Evolutionary conservation across 1,284 basidiomycete species (phyloP).

Genomic region (Rhodotorula sp.): DNA sequence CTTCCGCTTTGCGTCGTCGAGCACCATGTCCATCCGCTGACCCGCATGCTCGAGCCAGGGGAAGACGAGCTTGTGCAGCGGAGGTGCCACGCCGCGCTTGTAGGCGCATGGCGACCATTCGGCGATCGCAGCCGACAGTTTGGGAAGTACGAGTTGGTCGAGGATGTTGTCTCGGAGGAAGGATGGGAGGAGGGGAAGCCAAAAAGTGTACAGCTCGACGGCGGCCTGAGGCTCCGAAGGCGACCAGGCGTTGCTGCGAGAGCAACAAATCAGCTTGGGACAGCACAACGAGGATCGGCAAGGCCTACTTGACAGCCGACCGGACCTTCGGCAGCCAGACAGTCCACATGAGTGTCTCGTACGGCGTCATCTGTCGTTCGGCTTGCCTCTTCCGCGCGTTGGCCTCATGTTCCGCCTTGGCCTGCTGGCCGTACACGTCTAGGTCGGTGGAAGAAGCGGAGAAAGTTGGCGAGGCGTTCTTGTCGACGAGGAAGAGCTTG

Average conservation of each 20-base stretch:
- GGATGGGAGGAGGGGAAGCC: conserved; percentile 79
- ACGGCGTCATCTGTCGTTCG: conserved; percentile 77
- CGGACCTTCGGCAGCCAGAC: conserved; percentile 93
- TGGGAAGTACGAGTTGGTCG: conserved; percentile 91
- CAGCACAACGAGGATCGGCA: not conserved
- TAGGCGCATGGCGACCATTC: conserved; percentile 65
- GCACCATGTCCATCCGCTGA: conserved; percentile 67
- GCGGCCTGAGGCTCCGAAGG: conserved; percentile 70
- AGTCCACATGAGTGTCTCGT: conserved; percentile 90
- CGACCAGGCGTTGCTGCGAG: conserved; percentile 76
- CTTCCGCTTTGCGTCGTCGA: conserved; percentile 82
- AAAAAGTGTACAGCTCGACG: conserved; percentile 79
- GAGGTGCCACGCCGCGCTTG: conserved; percentile 56
- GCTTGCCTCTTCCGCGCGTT: conserved; percentile 1
- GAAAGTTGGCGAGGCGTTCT: conserved; percentile 44
- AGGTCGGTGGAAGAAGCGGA: conserved; percentile 55
- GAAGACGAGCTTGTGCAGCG: conserved; percentile 80
- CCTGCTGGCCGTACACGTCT: conserved; percentile 51
- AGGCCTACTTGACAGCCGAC: conserved; percentile 69
- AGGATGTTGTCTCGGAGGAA: conserved; percentile 94
- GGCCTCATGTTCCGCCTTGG: conserved; percentile 42
- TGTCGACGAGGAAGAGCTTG: conserved; percentile 65
- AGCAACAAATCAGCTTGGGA: not conserved
- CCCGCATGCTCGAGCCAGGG: conserved; percentile 93
- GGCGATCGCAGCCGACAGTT: conserved; percentile 77